These are phyloP conservation scores for Alternaria postmessia DNA, from an alignment of 2,329 filamentous ascomycete species.

Conservation along the genomic window DNA sequence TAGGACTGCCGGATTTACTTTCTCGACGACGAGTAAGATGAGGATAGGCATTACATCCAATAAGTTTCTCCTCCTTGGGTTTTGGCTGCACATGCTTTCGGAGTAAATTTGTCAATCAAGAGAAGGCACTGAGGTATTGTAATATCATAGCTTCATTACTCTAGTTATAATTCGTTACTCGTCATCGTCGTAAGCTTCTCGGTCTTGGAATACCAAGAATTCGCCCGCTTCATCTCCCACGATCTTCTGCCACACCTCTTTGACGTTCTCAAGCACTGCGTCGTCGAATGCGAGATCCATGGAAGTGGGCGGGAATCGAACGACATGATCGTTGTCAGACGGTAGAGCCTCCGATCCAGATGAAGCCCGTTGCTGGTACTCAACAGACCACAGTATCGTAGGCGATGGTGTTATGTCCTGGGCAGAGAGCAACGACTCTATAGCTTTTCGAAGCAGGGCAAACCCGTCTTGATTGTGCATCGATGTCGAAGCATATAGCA, in stretches of 20 bases:
- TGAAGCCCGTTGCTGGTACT: constrained; percentile 58
- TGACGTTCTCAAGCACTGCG: constrained; percentile 69
- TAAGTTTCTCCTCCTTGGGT: neutral
- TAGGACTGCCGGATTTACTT: neutral
- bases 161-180: constrained; percentile 38
- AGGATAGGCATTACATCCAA: neutral
- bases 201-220: constrained; percentile 83
- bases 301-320: constrained; percentile 66
- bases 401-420: constrained; percentile 48
- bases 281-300: constrained; percentile 80
- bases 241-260: constrained; percentile 73
- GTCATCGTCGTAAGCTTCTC: constrained; percentile 70
- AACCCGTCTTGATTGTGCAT: constrained; percentile 47
- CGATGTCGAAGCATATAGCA: constrained; percentile 64
- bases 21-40: no score
- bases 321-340: constrained; percentile 51
- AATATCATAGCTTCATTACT: neutral
- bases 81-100: neutral
- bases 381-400: constrained; percentile 60
- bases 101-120: neutral
- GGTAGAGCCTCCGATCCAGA: constrained; percentile 30
- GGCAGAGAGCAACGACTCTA: constrained; percentile 54
- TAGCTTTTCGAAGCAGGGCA: constrained; percentile 51
- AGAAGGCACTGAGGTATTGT: neutral
- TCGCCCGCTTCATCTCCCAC: constrained; percentile 61